These are phyloP conservation scores for Candida multigemmis DNA, from an alignment of 805 yeast species.

Conservation along the genomic window DNA sequence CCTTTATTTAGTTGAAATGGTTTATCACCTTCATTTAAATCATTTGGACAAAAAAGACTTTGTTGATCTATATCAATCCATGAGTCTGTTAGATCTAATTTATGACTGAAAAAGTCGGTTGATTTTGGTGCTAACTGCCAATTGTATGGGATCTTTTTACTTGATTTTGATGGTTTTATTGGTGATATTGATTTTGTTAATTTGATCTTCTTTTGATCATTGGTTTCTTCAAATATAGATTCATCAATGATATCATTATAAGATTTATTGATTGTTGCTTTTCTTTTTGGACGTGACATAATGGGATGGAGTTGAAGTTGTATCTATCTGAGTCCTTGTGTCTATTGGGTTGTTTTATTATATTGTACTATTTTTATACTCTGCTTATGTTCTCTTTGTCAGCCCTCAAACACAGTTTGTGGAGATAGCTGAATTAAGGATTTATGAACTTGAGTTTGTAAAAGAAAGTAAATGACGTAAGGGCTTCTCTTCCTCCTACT, in stretches of 20 bases:
- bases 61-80: constrained; percentile 28
- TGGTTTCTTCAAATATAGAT: constrained; percentile 11
- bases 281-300: constrained; percentile 23
- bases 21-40: constrained; percentile 3
- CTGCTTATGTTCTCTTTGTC: no score
- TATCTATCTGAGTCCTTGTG: no score
- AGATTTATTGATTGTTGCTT: constrained; percentile 27
- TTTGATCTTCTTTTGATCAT: constrained; percentile 3
- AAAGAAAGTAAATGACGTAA: no score
- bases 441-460: no score
- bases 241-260: constrained; percentile 24
- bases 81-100: constrained; percentile 33
- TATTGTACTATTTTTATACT: no score
- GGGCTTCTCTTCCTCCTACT: no score
- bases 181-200: background rate
- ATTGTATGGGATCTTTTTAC: constrained; percentile 27
- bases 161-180: background rate
- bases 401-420: no score
- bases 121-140: constrained; percentile 39
- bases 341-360: no score
- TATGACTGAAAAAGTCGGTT: constrained; percentile 32
- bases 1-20: constrained; percentile 32
- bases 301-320: constrained; percentile 9
- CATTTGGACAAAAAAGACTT: constrained; percentile 28
- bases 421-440: no score